Conservation (phyloP, 2,329 filamentous ascomycete genomes). For the Gliomastix tumulicola region DNA sequence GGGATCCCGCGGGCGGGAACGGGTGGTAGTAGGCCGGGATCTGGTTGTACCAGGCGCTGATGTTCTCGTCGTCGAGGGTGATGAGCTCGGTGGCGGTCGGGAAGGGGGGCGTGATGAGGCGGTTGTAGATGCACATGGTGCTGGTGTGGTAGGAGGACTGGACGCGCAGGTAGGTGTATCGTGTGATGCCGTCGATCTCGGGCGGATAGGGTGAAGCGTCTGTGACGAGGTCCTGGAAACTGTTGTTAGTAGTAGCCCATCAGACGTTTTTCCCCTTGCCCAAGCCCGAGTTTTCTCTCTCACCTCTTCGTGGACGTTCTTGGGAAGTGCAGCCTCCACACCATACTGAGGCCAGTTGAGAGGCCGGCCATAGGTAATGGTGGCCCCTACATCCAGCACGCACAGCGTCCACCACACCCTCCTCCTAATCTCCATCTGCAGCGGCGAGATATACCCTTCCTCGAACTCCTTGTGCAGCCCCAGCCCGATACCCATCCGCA, state of each 20-base stretch:
- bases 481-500: constrained; percentile 39
- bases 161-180: constrained; percentile 9
- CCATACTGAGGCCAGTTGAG: constrained; percentile 13
- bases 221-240: constrained; percentile 13
- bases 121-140: constrained; percentile 29
- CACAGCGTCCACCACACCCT: constrained; percentile 30
- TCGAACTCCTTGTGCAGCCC: constrained; percentile 38
- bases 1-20: constrained; percentile 6
- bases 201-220: constrained; percentile 14
- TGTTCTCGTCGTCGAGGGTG: constrained; percentile 23
- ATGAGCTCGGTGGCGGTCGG: constrained; percentile 27
- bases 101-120: constrained; percentile 27
- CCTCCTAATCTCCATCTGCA: constrained; percentile 25
- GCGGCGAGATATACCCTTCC: constrained; percentile 18
- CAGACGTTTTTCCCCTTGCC: no score
- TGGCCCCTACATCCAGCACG: constrained; percentile 35
- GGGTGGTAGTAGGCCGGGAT: constrained; percentile 22
- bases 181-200: constrained; percentile 23
- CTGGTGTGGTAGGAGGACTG: constrained; percentile 30
- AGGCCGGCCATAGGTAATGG: constrained; percentile 24
- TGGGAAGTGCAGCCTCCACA: constrained; percentile 21
- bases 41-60: constrained; percentile 23
- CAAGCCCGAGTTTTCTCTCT: no score
- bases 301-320: constrained; percentile 20
- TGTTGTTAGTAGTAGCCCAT: no score